These are phyloP conservation scores for Xylariaceae sp. DNA, from an alignment of 2,329 filamentous ascomycete species.

Conservation along the genomic window DNA sequence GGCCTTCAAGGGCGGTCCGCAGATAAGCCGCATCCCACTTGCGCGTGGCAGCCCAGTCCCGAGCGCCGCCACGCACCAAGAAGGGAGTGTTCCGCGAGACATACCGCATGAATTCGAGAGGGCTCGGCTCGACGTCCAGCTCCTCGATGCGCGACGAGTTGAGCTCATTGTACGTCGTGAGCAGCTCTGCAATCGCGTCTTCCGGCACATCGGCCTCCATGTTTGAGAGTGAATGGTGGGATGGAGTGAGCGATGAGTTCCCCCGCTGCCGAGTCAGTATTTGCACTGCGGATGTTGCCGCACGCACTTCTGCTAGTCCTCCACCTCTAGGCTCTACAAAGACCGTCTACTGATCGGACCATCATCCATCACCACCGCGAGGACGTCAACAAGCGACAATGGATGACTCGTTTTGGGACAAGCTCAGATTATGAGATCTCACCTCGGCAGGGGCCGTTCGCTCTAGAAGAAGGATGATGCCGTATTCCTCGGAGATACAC, in stretches of 20 bases:
- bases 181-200: constrained; percentile 52
- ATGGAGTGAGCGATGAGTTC: background rate
- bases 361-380: too few species aligned
- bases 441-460: background rate
- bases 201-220: constrained; percentile 16
- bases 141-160: constrained; percentile 61
- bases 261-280: constrained; percentile 3
- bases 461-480: constrained; percentile 5
- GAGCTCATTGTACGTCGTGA: constrained; percentile 71
- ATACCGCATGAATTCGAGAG: constrained; percentile 77
- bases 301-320: too few species aligned
- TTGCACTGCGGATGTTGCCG: too few species aligned
- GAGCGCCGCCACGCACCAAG: constrained; percentile 62
- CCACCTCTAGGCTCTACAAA: too few species aligned
- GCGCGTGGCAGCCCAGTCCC: constrained; percentile 59
- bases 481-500: constrained; percentile 12
- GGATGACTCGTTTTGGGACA: background rate
- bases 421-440: constrained; percentile 1
- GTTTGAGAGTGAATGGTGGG: background rate
- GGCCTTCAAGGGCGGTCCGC: constrained; percentile 49
- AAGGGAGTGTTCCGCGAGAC: constrained; percentile 74
- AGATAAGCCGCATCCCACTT: constrained; percentile 65
- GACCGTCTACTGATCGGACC: too few species aligned
- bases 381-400: too few species aligned
- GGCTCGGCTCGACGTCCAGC: constrained; percentile 62